phyloP scores from a whole-genome alignment of 306 rosid genomes.

The Cucumis hystrix region DNA sequence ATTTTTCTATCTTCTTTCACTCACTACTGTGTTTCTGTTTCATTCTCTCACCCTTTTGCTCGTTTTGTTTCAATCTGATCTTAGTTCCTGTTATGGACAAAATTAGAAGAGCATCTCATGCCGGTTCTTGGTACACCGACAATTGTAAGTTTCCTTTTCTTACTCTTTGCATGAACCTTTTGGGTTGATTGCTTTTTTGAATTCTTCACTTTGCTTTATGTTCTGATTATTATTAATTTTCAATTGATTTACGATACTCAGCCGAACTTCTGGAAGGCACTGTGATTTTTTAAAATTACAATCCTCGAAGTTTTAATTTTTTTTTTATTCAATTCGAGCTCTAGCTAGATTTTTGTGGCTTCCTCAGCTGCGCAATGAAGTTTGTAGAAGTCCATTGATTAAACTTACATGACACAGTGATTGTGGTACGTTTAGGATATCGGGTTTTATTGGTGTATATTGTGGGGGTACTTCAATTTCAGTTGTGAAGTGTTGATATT shows the following conservation, averaged over 20 bases:
- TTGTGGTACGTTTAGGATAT: not conserved
- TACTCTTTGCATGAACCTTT: not conserved
- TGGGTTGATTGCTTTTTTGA: not conserved
- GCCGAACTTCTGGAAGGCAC: not conserved
- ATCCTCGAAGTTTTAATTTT: not conserved
- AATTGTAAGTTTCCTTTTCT: conserved; percentile 44
- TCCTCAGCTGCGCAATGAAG: not conserved
- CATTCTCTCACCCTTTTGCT: not conserved
- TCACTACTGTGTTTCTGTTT: not conserved
- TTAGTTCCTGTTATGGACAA: conserved; percentile 31
- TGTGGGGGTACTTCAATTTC: not conserved
- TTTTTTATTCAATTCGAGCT: not conserved
- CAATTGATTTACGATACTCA: not conserved
- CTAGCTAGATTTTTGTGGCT: not conserved
- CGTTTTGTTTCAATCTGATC: not conserved
- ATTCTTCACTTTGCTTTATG: not conserved
- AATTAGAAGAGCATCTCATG: conserved; percentile 60
- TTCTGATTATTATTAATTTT: not conserved
- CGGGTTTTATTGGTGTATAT: not conserved
- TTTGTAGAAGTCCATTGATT: not conserved
- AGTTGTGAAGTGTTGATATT: not conserved
- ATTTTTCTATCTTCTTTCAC: not conserved
- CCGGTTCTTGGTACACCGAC: conserved; percentile 85
- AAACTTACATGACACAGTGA: not conserved
- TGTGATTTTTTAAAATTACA: not conserved